A percentile compares a stretch with the other conserved stretches of the same genome.
These are phyloP conservation scores for Leucoagaricus sp. DNA, from an alignment of 1,284 basidiomycete genomes.

Conservation along the genomic window DNA sequence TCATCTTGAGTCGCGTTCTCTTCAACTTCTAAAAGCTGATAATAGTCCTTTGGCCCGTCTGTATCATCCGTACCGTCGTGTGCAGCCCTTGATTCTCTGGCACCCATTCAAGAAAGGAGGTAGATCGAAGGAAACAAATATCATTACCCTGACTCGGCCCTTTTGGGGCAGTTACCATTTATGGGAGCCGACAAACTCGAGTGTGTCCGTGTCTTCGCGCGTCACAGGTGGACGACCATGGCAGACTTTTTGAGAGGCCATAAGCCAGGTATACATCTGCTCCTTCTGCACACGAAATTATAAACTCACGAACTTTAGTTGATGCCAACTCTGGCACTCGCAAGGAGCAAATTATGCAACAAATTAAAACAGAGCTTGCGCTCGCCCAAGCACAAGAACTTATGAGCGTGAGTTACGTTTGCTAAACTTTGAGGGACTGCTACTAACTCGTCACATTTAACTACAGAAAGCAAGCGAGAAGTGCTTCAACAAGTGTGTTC, in stretches of 20 bases:
- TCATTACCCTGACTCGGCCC: background rate
- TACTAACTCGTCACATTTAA: too few relatives aligned
- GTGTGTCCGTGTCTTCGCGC: conserved; percentile 2
- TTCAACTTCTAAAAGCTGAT: conserved; percentile 76
- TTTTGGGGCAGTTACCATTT: conserved; percentile 12
- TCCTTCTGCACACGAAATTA: background rate
- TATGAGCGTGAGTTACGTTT: conserved; percentile 58
- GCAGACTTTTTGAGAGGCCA: conserved; percentile 45
- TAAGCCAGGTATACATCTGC: background rate
- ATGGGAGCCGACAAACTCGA: background rate
- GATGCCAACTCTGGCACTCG: conserved; percentile 59
- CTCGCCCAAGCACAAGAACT: conserved; percentile 80
- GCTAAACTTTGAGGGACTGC: background rate
- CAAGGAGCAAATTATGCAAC: conserved; percentile 73
- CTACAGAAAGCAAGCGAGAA: conserved; percentile 74
- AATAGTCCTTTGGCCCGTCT: conserved; percentile 61
- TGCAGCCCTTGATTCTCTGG: conserved; percentile 58
- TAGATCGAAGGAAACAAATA: background rate
- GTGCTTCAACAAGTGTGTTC: conserved; percentile 77
- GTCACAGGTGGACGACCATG: conserved; percentile 40
- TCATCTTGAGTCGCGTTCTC: conserved; percentile 85
- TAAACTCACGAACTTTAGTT: conserved; percentile 23
- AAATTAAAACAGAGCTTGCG: conserved; percentile 71
- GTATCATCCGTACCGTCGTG: conserved; percentile 30
- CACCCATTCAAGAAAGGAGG: conserved; percentile 56